These are phyloP conservation scores for Torulaspora delbrueckii DNA, from an alignment of 805 yeast species.

Conservation along the genomic window DNA sequence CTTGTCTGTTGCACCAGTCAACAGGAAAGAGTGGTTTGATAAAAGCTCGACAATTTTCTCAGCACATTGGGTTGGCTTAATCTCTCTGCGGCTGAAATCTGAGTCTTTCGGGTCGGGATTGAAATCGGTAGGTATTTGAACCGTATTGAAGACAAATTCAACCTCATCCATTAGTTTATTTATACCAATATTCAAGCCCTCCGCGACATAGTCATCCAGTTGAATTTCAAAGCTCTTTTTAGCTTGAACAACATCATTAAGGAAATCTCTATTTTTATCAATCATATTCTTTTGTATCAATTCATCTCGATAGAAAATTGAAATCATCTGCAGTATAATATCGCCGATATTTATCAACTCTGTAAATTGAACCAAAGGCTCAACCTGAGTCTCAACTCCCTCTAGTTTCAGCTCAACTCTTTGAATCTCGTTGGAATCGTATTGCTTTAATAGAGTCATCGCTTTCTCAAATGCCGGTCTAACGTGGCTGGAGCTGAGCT, in stretches of 20 bases:
- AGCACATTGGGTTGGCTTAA: constrained; percentile 63
- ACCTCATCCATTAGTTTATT: constrained; percentile 82
- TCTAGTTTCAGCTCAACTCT: constrained; percentile 34
- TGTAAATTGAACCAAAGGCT: constrained; percentile 80
- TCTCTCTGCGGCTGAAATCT: constrained; percentile 18
- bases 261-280: constrained; percentile 67
- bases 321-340: constrained; percentile 84
- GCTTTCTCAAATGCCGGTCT: constrained; percentile 82
- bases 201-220: constrained; percentile 86
- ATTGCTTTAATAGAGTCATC: constrained; percentile 58
- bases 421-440: constrained; percentile 51
- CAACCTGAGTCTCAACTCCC: constrained; percentile 44
- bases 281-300: constrained; percentile 51
- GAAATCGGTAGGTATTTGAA: constrained; percentile 58
- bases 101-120: constrained; percentile 40
- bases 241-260: constrained; percentile 68
- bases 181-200: constrained; percentile 88
- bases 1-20: constrained; percentile 80
- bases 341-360: constrained; percentile 93
- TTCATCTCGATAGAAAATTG: constrained; percentile 85
- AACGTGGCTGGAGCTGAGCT: constrained; percentile 71
- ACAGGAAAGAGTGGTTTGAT: constrained; percentile 63
- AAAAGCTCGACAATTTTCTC: constrained; percentile 55
- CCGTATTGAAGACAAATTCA: constrained; percentile 51
- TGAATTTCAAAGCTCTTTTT: constrained; percentile 77